Conservation (phyloP, 1,284 basidiomycete genomes). For the Neolentinus lepideus region DNA sequence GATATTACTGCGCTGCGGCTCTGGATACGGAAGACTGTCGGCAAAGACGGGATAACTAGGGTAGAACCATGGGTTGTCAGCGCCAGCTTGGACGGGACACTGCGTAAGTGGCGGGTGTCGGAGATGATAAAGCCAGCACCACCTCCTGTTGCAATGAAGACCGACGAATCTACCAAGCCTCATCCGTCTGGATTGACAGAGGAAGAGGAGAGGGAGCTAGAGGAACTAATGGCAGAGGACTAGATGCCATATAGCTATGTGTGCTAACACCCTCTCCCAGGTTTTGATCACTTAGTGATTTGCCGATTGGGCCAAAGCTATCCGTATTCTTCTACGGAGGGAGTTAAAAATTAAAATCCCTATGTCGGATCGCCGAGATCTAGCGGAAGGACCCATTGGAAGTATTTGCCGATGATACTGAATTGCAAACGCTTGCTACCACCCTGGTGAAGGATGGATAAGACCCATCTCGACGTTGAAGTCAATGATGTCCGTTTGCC, state of each 20-base stretch:
- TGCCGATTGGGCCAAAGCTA: too few relatives aligned
- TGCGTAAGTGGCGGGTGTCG: slow-evolving; percentile 72
- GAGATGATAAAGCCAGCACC: slow-evolving; percentile 36
- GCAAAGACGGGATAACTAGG: slow-evolving; percentile 34
- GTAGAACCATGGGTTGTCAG: slow-evolving; percentile 77
- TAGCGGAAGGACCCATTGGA: too few relatives aligned
- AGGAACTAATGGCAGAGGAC: slow-evolving; percentile 65
- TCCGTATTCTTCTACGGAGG: too few relatives aligned
- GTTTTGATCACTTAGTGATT: too few relatives aligned
- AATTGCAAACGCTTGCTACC: too few relatives aligned
- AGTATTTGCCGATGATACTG: too few relatives aligned
- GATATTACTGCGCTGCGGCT: slow-evolving; percentile 70
- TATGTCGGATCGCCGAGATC: too few relatives aligned
- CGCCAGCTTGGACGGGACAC: slow-evolving; percentile 77
- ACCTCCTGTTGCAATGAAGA: slow-evolving; percentile 41
- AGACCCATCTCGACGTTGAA: not conserved
- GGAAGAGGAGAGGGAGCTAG: slow-evolving; percentile 76
- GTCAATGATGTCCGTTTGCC: not conserved
- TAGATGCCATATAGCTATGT: slow-evolving; percentile 9
- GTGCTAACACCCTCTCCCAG: too few relatives aligned
- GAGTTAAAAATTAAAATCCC: too few relatives aligned
- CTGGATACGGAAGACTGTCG: slow-evolving; percentile 52
- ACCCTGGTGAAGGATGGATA: too few relatives aligned
- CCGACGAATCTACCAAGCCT: slow-evolving; percentile 16
- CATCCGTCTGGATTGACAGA: slow-evolving; percentile 38